Base-by-base conservation (phyloP, 345 rosid genomes). In the Rhizophora mangle region DNA sequence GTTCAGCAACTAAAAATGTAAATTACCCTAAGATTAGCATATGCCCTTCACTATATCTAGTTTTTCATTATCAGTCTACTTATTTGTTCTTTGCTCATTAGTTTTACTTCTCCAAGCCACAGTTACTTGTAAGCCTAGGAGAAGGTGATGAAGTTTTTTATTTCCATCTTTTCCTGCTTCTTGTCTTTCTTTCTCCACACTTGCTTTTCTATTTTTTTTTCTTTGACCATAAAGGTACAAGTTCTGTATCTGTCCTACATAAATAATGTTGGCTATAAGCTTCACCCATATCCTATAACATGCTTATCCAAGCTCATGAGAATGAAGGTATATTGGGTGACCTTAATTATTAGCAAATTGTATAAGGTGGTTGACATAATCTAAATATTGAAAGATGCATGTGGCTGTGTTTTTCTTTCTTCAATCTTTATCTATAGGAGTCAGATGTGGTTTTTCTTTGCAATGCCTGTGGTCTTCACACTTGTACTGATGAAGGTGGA, bases 211-310 rank as follows among this genome's bases (percentile, higher is more conserved):
- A 32, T 29, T 21, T 70, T 58, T 39, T 43, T 24, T 24, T 24
- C 63, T 56, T n/a, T 64, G 13, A 61, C 61, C 47, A 68, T 78
- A 54, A 78, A 93, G 98, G 81, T 91, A 70, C 86, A 90, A 62
- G 84, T 79, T 15, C 64, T 88, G 19, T 90, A 87, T 20, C 63
- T 94, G 55, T 81, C 88, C 32, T 85, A 81, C 74, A 82, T 94
- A 69, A 88, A 94, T 73, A 84, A 68, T 79, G 84, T 83, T 31
- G 80, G 96, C 78, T 94, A 94, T 82, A 91, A 91, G 86, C 96
- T 91, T 80, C 97, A 94, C 74, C 98, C 98, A 1, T 94, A 88
- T 82, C 94, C 95, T 43, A 68, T 91, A 65, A 11, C 60, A 1
- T 86, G 70, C 31, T 62, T 93, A 66, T 91, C 98, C 29, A 81